Evolutionary conservation across 1,139 yeast genomes (phyloP), one percentile per base, ranked within the genome.

Genomic region (Pichia sorboxylosa): DNA sequence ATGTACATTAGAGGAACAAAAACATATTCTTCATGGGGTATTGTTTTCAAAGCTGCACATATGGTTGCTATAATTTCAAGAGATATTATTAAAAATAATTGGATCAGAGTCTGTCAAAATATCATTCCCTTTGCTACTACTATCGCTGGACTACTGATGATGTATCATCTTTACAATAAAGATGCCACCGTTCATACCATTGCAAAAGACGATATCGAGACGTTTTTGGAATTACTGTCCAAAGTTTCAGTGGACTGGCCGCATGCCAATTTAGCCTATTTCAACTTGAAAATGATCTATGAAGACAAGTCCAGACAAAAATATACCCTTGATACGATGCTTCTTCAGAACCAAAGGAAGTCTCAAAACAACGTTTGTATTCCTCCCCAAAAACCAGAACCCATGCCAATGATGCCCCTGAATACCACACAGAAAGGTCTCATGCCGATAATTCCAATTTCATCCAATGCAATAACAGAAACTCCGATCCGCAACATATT

Each of bases 31-130:
- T 73, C 83, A 10, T 76, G 90, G 80, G 83, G 87, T 15, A 78
- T 81, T 42, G 80, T 85, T 4, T 80, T 81, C 59, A 85, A 80
- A 52, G 81, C 92, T 1, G 85, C 93, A 1, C 72, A 84, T 48
- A 77, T 79, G 77, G 75, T 81, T 41, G 70, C 82, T 2, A 64
- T 74, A 36, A 76, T 82, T 34, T 64, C 74, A 27, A 76, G 76
- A 36, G 73, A 72, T 39, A 84, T 92, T 70, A 73, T 59, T 67
- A 73, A 43, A 67, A 71, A 47, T 54, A 76, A 40, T 81, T 85
- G 2, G 59, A 67, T 21, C 66, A 68, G 42, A 54, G 66, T 64
- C 42, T 68, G 73, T 43, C 83, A 83, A 4, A 73, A 76, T 9
- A 66, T 75, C 42, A 65, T 72, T 35, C 60, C 66, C 4, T 64